Base-by-base conservation (phyloP, 768 basidiomycete species). In the Hypsizygus marmoreus region DNA sequence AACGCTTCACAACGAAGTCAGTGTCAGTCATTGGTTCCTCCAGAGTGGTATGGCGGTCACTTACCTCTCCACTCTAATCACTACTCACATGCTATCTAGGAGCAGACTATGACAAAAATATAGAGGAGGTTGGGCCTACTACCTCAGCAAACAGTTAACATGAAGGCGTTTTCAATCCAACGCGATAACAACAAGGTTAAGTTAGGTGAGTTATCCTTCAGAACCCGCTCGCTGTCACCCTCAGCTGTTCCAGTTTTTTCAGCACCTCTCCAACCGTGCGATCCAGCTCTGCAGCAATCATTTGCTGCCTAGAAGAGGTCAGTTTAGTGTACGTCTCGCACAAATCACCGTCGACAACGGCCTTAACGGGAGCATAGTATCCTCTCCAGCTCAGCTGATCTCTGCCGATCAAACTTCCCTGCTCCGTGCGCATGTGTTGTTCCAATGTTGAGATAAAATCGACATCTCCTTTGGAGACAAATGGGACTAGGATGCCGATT, bases 361-460 rank as follows among this genome's bases (percentile, higher is more conserved):
- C 81, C 72, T 97, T 98, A 44, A 98, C 93, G 0, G 97, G 97
- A 4, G 84, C 87, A 65, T 97, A 97, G 65, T 97, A 98, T 10
- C 94, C 92, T 53, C 97, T 80, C 84, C 94, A 98, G 26, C 88
- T 81, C 26, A 99, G 76, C 62, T 98, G 95, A 61, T 98, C 97
- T 41, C 97, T 77, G 2, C 97, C 95, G 24, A 97, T 84, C n/a
- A 95, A 64, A 56, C 88, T 91, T 57, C 81, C 67, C 64, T 91
- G 88, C 65, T 95, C 92, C 23, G 89, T 86, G 41, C 93, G 84
- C 83, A 95, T 86, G 67, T 95, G 94, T 67, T 93, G 91, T 68
- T 97, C 95, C 49, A 97, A 73, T n/a, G 93, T 95, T 43, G 91
- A 89, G 65, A 98, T 95, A 62, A 98, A 95, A 59, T 99, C 95